Evolutionary conservation across 1,284 basidiomycete genomes (phyloP), one percentile per base, ranked within the genome.

Genomic region (Malassezia yamatoensis): DNA sequence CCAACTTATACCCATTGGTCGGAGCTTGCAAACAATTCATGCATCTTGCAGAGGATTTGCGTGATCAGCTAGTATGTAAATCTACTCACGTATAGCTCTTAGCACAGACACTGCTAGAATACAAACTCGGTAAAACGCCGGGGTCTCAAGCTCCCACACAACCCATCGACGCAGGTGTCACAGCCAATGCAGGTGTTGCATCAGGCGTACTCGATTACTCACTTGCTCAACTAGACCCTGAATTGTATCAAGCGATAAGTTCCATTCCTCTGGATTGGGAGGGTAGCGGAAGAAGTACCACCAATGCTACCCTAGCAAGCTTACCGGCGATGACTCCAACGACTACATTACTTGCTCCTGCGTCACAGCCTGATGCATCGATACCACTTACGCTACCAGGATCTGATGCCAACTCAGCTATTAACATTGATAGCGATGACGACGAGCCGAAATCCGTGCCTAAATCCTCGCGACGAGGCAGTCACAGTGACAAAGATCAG

Each of bases 341-440:
- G n/a, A 34, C 39, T 15, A 35, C 29, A 10, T 18, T 38, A 12
- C 24, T 36, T 4, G 18, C 29, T 11, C 13, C 16, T 13, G 51
- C 43, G 39, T 38, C 43, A 10, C 33, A 35, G 18, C 18, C n/a
- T 33, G 20, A 36, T 13, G 24, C 24, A 13, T 9, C 33, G 2
- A 32, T 20, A 11, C 29, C 21, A 41, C 13, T 21, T 9, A 21
- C 39, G 52, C 20, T 44, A 5, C 15, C 39, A n/a, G 47, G 53
- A n/a, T 15, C 39, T 2, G 32, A 29, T n/a, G 53, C 40, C 7
- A 15, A 34, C 5, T 41, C 32, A 20, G 45, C 53, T 7, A 54
- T 54, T 32, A 41, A 35, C 7, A 38, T 54, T 3, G 53, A 54
- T 20, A 54, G 46, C 40, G 51, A 53, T 33, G 53, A 49, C 18